Base-by-base conservation (phyloP, 1,284 basidiomycete genomes). In the Stereum hirsutum region DNA sequence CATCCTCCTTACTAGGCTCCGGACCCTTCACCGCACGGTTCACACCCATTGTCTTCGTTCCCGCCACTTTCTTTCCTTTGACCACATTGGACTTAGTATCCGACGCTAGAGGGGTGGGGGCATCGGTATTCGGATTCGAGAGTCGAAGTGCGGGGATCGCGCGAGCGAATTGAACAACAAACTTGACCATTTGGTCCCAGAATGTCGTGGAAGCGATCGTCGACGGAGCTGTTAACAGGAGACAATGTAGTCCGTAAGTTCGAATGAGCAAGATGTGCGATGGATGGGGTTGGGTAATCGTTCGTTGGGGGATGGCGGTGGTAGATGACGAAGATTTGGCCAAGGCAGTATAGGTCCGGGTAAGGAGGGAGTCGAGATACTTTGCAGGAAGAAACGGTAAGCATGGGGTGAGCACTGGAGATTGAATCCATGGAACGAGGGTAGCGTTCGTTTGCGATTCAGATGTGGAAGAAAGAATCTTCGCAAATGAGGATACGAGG, bases 131-230 rank as follows among this genome's bases (percentile, higher is more conserved):
- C 4, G 46, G 21, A 34, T 19, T 20, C 45, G 23, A 47, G 24
- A 23, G 40, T 42, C 5, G 48, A 37, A 46, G 45, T n/a, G 53
- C 47, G 8, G 47, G 47, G 7, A 54, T 50, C 3, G 60, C 48
- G 47, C 68, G 71, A 37, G 72, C 63, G 42, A 68, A 72, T 11
- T 65, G 55, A 5, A 59, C 59, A n/a, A 65, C 64, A 42, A 75
- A 70, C 48, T 73, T 75, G n/a, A 69, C 61, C 0, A 67, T 65
- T 53, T 86, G 82, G 33, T 77, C 73, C 83, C 82, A 86, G 52
- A 84, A 79, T 0, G 65, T 70, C 32, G 63, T 61, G 4, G 66
- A 52, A 17, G 54, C 46, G 25, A 66, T 47, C 4, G 60, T 56
- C 2, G 53, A 48, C 4, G 59, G 54, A 1, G 56, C 57, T 12